Evolutionary conservation across 257 asterid species (phyloP).

Genomic region (Asclepias syriaca): DNA sequence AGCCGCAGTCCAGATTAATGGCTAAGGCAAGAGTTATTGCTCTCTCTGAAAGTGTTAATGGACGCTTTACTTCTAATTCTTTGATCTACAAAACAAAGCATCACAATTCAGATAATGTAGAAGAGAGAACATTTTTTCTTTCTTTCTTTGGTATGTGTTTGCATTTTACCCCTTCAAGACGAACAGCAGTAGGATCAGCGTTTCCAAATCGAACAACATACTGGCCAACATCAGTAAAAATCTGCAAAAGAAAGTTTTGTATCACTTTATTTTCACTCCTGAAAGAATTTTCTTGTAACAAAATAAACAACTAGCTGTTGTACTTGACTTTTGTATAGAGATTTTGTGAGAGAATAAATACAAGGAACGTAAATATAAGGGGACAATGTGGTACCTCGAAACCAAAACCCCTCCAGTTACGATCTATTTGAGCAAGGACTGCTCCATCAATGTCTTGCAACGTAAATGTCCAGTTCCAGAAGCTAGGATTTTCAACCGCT

Average conservation of each 20-base stretch:
- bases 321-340: not conserved
- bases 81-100: slow-evolving; percentile 44
- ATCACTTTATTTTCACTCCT: not conserved
- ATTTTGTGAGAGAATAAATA: not conserved
- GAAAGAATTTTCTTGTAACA: slow-evolving; percentile 12
- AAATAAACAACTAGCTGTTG: not conserved
- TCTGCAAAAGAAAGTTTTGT: slow-evolving; percentile 33
- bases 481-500: slow-evolving; percentile 90
- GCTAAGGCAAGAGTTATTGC: slow-evolving; percentile 94
- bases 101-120: slow-evolving; percentile 14
- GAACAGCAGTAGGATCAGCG: slow-evolving; percentile 46
- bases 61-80: slow-evolving; percentile 61
- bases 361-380: not conserved
- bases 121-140: not conserved
- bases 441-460: slow-evolving; percentile 86
- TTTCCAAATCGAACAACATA: slow-evolving; percentile 84
- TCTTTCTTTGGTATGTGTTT: not conserved
- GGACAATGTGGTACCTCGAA: slow-evolving; percentile 57
- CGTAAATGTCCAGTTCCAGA: slow-evolving; percentile 96
- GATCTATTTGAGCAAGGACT: slow-evolving; percentile 87
- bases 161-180: slow-evolving; percentile 58
- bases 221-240: slow-evolving; percentile 96
- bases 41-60: slow-evolving; percentile 78
- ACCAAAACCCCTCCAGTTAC: slow-evolving; percentile 96
- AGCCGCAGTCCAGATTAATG: slow-evolving; percentile 82